Base-by-base conservation (phyloP, 2,329 filamentous ascomycete genomes). In the Penicillium brasilianum region DNA sequence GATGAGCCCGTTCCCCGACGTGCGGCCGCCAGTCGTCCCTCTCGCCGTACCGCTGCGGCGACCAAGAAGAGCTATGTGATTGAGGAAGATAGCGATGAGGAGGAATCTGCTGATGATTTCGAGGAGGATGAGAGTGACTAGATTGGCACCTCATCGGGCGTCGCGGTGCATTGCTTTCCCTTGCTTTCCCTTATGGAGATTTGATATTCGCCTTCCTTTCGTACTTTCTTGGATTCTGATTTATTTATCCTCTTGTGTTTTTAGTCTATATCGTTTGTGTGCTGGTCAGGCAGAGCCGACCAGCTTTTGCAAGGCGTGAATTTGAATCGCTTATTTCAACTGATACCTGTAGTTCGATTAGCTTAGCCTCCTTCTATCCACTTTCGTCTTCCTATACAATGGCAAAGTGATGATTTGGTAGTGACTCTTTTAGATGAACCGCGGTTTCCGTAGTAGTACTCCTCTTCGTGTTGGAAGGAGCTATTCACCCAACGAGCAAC, bases 1-100 rank as follows among this genome's bases (percentile, higher is more conserved):
- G 74, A 74, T n/a, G 70, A 71, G 25, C 71, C 72, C 41, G 70
- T 68, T 36, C 66, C 74, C 20, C 69, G 68, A 25, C 71, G 69
- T 25, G 76, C 72, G 46, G 58, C 76, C 8, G 69, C 76, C 28
- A 63, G 51, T 54, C 76, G 80, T 55, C 78, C 80, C 11, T 68
- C 78, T 50, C 76, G 80, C 60, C 78, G 80, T 54, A 77, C 78
- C n/a, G 77, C 78, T 18, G 65, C 77, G 5, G 71, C 72, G 5
- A 69, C 72, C 52, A 80, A 79, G 69, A 79, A 80, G 62, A 73
- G 70, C 5, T 81, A 81, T 59, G 73, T 76, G 48, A 74, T 81
- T 55, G 78, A 78, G 22, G 73, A 76, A 63, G 76, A 78, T n/a
- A 76, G 72, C 55, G 76, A 67, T 46, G 73, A 69, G n/a, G 73